Base-by-base conservation (phyloP, 495 filamentous ascomycete genomes). In the Daldinia grandis region DNA sequence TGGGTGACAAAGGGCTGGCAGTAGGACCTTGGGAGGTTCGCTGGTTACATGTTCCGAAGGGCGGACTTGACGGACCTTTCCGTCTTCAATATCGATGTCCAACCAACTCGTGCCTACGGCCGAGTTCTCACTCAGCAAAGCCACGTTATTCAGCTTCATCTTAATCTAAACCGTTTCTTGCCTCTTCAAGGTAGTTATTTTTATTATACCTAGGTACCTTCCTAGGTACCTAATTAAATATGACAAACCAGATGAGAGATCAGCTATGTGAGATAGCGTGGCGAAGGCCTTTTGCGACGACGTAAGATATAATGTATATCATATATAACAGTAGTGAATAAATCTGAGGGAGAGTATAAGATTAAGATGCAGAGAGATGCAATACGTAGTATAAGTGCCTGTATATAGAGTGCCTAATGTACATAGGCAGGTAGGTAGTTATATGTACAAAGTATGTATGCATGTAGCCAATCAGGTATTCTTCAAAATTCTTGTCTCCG, bases 1-100 rank as follows among this genome's bases (percentile, higher is more conserved):
- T 10, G 91, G 88, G 73, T 94, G 92, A 50, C 89, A 91, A 25
- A 93, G 82, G 14, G 85, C 79, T 27, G 91, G 90, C 8, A 84
- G 74, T 2, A 90, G 68, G 8, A 90, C 71, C 40, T 66, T 71
- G 4, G 76, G 71, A 25, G 71, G 71, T 30, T 58, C 66, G 47
- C 56, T 42, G 10, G 53, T 24, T 44, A 19, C 15, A 35, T 58
- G 35, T 14, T 56, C 25, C 12, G 74, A 70, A 24, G 61, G 64
- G 25, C 37, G 30, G 50, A 78, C 53, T 7, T 24, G 57, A n/a
- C 42, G 40, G 33, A 66, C 64, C 28, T 54, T 64, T 17, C 69
- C 65, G 8, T 76, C 72, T 27, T 66, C 27, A 40, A 75, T 9
- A 44, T 70, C 44, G 21, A 78, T 49, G 27, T 76, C 69, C 31